Evolutionary conservation across 2,329 filamentous ascomycete species (phyloP).

Genomic region (Zymoseptoria pseudotritici): DNA sequence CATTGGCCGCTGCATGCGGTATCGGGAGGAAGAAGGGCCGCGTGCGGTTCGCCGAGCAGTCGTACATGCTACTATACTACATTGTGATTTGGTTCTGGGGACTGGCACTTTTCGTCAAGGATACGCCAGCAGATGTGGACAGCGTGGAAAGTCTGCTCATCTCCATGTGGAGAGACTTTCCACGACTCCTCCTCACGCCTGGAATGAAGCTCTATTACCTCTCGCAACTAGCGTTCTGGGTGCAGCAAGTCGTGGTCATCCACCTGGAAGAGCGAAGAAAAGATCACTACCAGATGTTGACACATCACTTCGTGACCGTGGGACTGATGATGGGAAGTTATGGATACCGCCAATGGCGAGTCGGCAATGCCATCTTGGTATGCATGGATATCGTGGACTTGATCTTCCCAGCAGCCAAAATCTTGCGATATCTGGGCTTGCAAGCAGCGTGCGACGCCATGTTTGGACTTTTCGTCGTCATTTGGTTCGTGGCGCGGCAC

Average conservation of each 20-base stretch:
- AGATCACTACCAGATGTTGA: conserved; percentile 93
- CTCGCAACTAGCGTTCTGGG: conserved; percentile 83
- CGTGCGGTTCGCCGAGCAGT: conserved; percentile 86
- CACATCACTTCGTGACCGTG: conserved; percentile 86
- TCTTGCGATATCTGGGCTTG: conserved; percentile 81
- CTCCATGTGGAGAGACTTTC: conserved; percentile 74
- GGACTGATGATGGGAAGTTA: conserved; percentile 75
- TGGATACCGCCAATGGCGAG: conserved; percentile 75
- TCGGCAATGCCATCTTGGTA: conserved; percentile 80
- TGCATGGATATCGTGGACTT: conserved; percentile 93
- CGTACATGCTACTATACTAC: conserved; percentile 84
- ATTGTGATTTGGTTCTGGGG: conserved; percentile 73
- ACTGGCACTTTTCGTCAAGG: conserved; percentile 49
- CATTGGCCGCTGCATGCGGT: conserved; percentile 64
- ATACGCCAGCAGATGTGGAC: conserved; percentile 21
- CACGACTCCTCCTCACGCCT: conserved; percentile 64
- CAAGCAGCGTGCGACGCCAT: conserved; percentile 68
- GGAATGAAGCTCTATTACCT: conserved; percentile 85
- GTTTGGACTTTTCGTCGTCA: conserved; percentile 78
- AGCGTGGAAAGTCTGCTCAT: conserved; percentile 21
- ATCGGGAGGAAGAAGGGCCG: conserved; percentile 66
- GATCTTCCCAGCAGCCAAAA: conserved; percentile 75
- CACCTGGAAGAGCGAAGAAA: conserved; percentile 92
- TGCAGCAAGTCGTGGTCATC: conserved; percentile 90
- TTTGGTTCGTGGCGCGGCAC: conserved; percentile 80